Conservation (phyloP, 2,329 filamentous ascomycete genomes). For the Hymenoscyphus repandus region DNA sequence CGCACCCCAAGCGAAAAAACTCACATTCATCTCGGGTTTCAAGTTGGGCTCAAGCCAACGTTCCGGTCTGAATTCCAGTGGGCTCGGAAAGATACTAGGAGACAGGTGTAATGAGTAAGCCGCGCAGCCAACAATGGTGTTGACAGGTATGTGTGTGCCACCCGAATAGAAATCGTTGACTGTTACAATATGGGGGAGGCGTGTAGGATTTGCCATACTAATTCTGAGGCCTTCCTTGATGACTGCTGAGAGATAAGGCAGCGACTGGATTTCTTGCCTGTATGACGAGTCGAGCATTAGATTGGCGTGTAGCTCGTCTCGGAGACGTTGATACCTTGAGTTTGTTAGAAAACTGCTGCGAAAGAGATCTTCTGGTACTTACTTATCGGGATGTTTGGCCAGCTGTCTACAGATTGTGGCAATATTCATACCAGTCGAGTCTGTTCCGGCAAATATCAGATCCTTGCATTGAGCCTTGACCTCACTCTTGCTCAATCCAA, state of each 20-base stretch:
- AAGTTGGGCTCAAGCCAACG: constrained; percentile 38
- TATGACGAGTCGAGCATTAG: constrained; percentile 14
- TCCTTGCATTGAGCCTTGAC: constrained; percentile 48
- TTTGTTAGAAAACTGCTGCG: not conserved
- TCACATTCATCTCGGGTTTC: constrained; percentile 36
- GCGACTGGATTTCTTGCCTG: constrained; percentile 29
- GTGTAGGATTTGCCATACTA: constrained; percentile 45
- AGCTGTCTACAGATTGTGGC: constrained; percentile 43
- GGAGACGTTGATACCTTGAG: constrained; percentile 32
- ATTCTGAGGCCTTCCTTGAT: constrained; percentile 46
- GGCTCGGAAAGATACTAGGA: constrained; percentile 37
- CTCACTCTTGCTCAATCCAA: constrained; percentile 39
- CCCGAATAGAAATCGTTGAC: constrained; percentile 22
- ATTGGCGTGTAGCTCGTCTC: constrained; percentile 30
- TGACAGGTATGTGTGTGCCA: constrained; percentile 35
- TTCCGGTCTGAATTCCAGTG: constrained; percentile 41
- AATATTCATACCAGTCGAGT: constrained; percentile 47
- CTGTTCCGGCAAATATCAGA: constrained; percentile 49
- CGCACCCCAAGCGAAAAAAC: constrained; percentile 44
- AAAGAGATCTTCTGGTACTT: constrained; percentile 9
- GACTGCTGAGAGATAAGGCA: constrained; percentile 43
- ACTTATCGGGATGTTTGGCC: constrained; percentile 38
- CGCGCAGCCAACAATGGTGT: constrained; percentile 41
- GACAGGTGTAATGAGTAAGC: constrained; percentile 43
- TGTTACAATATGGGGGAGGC: constrained; percentile 44